These are phyloP conservation scores for Fusarium xylarioides DNA, from an alignment of 2,329 filamentous ascomycete genomes.

Conservation along the genomic window DNA sequence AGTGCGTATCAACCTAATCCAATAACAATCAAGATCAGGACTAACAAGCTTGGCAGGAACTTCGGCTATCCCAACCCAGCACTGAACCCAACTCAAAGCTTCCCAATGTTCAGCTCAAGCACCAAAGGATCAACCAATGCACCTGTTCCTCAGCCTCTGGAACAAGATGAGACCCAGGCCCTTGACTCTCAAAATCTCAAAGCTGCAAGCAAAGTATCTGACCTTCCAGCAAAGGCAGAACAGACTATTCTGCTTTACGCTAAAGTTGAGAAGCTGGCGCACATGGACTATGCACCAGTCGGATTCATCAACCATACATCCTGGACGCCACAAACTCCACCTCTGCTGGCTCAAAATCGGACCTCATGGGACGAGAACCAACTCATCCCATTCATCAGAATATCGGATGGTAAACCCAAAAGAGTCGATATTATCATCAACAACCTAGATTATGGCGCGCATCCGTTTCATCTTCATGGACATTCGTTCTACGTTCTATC, in stretches of 20 bases:
- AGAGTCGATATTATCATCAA: neutral
- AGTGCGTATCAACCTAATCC: neutral
- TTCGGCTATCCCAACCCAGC: slow-evolving; percentile 3
- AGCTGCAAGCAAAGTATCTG: neutral
- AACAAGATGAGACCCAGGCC: accelerated
- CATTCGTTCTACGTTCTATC: slow-evolving; percentile 5
- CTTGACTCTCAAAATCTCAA: neutral
- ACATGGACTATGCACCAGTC: slow-evolving; percentile 10
- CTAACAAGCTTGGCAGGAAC: neutral
- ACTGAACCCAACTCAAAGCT: neutral
- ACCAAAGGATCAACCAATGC: accelerated
- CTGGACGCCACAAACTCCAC: neutral
- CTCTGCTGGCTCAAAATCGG: neutral
- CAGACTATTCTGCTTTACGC: neutral
- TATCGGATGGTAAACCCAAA: accelerated
- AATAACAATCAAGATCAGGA: neutral
- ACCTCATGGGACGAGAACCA: neutral
- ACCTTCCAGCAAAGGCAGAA: neutral
- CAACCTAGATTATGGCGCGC: neutral
- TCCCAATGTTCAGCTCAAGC: neutral
- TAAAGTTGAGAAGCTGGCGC: neutral
- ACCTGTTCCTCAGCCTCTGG: accelerated
- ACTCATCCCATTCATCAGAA: neutral
- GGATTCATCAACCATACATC: slow-evolving; percentile 11
- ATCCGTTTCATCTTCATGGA: slow-evolving; percentile 1